Percentiles rank a stretch among this genome's conserved stretches.
phyloP scores from a whole-genome alignment of 2,329 filamentous ascomycete species.

The Arachnopeziza araneosa region DNA sequence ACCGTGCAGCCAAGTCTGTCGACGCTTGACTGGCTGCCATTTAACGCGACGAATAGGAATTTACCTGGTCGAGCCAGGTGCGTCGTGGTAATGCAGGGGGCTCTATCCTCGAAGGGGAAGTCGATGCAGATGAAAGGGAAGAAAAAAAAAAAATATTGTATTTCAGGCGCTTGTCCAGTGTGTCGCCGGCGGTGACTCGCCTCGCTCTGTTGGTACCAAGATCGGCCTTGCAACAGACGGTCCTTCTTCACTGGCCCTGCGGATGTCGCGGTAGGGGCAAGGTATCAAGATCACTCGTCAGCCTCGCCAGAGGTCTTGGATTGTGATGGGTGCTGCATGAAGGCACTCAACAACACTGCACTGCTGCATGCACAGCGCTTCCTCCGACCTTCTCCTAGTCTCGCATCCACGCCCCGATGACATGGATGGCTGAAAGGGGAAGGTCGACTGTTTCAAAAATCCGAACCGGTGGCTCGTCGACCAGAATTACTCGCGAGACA shows the following conservation, averaged over 20 bases:
- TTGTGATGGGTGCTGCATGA: constrained; percentile 2
- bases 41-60: constrained; percentile 1
- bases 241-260: not conserved
- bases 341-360: not conserved
- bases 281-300: not conserved
- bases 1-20: not conserved
- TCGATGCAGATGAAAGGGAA: not conserved
- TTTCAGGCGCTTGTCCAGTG: constrained; percentile 1
- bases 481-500: not conserved
- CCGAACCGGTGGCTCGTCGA: not conserved
- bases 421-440: not conserved
- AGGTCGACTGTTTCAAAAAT: not conserved
- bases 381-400: not conserved
- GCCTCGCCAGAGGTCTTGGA: not conserved
- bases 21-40: not conserved
- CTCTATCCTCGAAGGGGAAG: not conserved
- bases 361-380: constrained; percentile 5
- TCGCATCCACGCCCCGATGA: not conserved
- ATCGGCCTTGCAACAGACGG: not conserved
- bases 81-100: not conserved
- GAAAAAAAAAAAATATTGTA: no score
- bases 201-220: not conserved
- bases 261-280: not conserved
- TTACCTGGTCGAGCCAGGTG: not conserved
- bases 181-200: not conserved